phyloP scores from a whole-genome alignment of 108 stramenopile genomes.

The Skeletonema grethae region DNA sequence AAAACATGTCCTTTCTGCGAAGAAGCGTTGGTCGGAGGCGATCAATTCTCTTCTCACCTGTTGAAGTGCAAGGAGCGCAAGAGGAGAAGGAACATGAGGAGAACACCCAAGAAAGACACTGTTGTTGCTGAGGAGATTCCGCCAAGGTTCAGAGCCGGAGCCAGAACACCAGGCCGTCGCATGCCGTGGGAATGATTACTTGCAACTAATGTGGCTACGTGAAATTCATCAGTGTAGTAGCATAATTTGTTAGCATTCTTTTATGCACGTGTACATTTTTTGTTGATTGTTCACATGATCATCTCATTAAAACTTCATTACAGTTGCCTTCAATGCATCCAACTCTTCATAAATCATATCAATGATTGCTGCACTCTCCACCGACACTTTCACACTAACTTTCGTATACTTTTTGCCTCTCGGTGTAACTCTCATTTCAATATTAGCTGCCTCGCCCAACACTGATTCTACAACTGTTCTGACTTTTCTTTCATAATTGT shows the following conservation, averaged over 20 bases:
- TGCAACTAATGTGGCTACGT: background rate
- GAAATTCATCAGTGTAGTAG: background rate
- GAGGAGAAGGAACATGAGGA: conserved; percentile 20
- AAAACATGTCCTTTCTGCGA: conserved; percentile 45
- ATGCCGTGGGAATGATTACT: conserved; percentile 34
- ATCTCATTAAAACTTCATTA: conserved; percentile 65
- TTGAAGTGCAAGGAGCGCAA: conserved; percentile 24
- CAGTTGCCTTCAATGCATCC: conserved; percentile 59
- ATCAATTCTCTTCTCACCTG: conserved; percentile 29
- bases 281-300: background rate
- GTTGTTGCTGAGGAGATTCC: background rate
- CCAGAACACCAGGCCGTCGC: conserved; percentile 29
- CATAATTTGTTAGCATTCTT: background rate
- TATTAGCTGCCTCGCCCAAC: conserved; percentile 51
- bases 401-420: conserved; percentile 70
- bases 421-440: conserved; percentile 53
- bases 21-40: conserved; percentile 23
- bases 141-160: conserved; percentile 2
- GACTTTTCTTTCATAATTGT: conserved; percentile 59
- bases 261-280: background rate
- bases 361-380: conserved; percentile 71
- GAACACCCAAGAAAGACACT: conserved; percentile 8
- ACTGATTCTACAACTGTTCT: conserved; percentile 46
- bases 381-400: conserved; percentile 57
- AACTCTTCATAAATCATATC: conserved; percentile 68